Conservation (phyloP, 148 eudicot genomes). For the Dysphania ambrosioides region DNA sequence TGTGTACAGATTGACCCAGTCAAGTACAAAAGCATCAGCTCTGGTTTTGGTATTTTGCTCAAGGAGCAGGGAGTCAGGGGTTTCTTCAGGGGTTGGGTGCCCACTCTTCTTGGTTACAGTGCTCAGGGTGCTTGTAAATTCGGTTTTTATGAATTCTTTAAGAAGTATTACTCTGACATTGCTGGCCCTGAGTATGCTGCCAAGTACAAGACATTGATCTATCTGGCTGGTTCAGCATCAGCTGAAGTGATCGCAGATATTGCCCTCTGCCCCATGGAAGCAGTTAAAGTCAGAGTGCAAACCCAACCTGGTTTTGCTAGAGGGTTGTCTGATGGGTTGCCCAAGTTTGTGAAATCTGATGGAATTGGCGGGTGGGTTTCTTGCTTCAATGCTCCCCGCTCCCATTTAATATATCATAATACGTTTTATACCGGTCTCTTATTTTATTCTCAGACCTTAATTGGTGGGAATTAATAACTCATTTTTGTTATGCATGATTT, state of each 20-base stretch:
- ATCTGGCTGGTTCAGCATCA: slow-evolving; percentile 96
- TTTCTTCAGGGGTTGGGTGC: slow-evolving; percentile 94
- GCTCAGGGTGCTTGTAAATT: slow-evolving; percentile 97
- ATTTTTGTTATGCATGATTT: not conserved
- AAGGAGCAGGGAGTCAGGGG: slow-evolving; percentile 88
- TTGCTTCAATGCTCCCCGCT: slow-evolving; percentile 2
- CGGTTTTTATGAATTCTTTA: slow-evolving; percentile 87
- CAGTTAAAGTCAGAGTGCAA: slow-evolving; percentile 91
- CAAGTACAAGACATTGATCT: slow-evolving; percentile 83
- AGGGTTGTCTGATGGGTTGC: slow-evolving; percentile 68
- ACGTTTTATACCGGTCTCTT: not conserved
- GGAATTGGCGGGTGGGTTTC: slow-evolving; percentile 55
- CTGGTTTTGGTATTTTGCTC: slow-evolving; percentile 73
- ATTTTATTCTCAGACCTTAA: not conserved
- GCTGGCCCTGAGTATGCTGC: slow-evolving; percentile 86
- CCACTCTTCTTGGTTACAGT: slow-evolving; percentile 89
- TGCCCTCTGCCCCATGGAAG: slow-evolving; percentile 92
- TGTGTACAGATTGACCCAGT: slow-evolving; percentile 68
- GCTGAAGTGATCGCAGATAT: slow-evolving; percentile 88
- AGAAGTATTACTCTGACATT: slow-evolving; percentile 86
- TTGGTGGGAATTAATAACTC: not conserved
- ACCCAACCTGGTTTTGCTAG: slow-evolving; percentile 96
- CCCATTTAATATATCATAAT: not conserved
- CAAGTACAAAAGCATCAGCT: slow-evolving; percentile 82
- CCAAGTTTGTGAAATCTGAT: slow-evolving; percentile 70